These are phyloP conservation scores for Colletotrichum paranaense DNA, from an alignment of 2,329 filamentous ascomycete species.

Conservation along the genomic window DNA sequence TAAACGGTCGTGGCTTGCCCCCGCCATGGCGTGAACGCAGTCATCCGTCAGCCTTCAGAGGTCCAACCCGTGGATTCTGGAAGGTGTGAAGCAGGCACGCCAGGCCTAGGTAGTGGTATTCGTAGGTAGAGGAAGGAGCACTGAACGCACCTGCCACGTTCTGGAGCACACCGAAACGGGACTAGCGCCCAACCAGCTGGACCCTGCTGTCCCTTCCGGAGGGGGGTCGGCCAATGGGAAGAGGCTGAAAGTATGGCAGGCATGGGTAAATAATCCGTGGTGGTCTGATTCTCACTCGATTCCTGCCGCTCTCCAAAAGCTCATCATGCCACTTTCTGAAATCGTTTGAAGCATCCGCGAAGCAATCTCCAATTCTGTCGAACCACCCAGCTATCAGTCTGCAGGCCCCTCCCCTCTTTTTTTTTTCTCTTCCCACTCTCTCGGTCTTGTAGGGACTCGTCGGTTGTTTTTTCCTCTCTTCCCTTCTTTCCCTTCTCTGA, in stretches of 20 bases:
- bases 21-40: slow-evolving; percentile 14
- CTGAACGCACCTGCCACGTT: slow-evolving; percentile 34
- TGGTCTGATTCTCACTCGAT: slow-evolving; percentile 36
- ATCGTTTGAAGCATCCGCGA: slow-evolving; percentile 34
- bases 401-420: slow-evolving; percentile 10
- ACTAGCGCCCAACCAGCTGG: slow-evolving; percentile 21
- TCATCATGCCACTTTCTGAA: slow-evolving; percentile 36
- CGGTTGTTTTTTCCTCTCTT: slow-evolving; percentile 3
- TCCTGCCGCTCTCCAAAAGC: slow-evolving; percentile 33
- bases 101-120: no score
- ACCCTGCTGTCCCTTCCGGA: slow-evolving; percentile 23
- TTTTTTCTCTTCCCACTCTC: background rate
- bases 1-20: slow-evolving; percentile 15
- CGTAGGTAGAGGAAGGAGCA: no score
- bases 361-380: slow-evolving; percentile 33
- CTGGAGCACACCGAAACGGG: slow-evolving; percentile 17
- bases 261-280: slow-evolving; percentile 34
- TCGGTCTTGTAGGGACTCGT: background rate
- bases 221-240: slow-evolving; percentile 24
- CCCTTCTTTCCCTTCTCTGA: slow-evolving; percentile 18
- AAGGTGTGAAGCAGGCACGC: no score
- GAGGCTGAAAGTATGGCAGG: slow-evolving; percentile 16
- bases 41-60: background rate
- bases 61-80: no score
- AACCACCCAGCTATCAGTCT: slow-evolving; percentile 29